Evolutionary conservation across 2,329 filamentous ascomycete species (phyloP).

Genomic region (Truncatella angustata): DNA sequence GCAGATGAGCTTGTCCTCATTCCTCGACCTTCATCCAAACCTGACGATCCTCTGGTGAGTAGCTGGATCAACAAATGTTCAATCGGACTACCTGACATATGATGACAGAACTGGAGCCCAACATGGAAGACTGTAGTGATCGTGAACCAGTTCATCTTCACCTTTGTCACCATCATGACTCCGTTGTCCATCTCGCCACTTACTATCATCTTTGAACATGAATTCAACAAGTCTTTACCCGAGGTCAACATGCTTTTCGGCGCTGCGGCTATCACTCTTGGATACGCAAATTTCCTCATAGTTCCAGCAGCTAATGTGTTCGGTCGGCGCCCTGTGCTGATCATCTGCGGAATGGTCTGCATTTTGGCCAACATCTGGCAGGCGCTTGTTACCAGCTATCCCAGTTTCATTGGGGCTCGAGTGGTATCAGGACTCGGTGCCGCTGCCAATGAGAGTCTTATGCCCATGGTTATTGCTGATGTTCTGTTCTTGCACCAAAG

Average conservation of each 20-base stretch:
- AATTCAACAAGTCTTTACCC: slow-evolving; percentile 30
- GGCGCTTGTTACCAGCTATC: slow-evolving; percentile 26
- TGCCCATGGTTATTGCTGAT: slow-evolving; percentile 33
- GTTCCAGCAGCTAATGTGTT: slow-evolving; percentile 29
- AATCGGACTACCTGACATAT: background rate
- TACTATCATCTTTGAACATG: slow-evolving; percentile 31
- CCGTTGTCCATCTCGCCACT: slow-evolving; percentile 33
- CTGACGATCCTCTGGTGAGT: slow-evolving; percentile 23
- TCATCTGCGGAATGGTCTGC: slow-evolving; percentile 29
- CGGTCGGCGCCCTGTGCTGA: slow-evolving; percentile 30
- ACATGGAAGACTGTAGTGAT: slow-evolving; percentile 30
- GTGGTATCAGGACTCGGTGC: slow-evolving; percentile 30
- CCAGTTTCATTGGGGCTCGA: slow-evolving; percentile 29
- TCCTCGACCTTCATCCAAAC: slow-evolving; percentile 20
- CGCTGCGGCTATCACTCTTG: slow-evolving; percentile 29
- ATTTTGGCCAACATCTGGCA: slow-evolving; percentile 31
- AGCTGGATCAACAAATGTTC: no score
- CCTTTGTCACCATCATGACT: slow-evolving; percentile 33
- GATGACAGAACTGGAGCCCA: slow-evolving; percentile 28
- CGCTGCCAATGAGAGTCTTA: slow-evolving; percentile 31
- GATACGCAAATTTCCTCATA: slow-evolving; percentile 32
- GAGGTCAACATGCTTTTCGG: slow-evolving; percentile 33
- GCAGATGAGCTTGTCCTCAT: slow-evolving; percentile 20
- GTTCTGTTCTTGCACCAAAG: slow-evolving; percentile 29
- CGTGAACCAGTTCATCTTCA: slow-evolving; percentile 31